phyloP scores from a whole-genome alignment of 2,329 filamentous ascomycete species.

The Verticillium nubilum region DNA sequence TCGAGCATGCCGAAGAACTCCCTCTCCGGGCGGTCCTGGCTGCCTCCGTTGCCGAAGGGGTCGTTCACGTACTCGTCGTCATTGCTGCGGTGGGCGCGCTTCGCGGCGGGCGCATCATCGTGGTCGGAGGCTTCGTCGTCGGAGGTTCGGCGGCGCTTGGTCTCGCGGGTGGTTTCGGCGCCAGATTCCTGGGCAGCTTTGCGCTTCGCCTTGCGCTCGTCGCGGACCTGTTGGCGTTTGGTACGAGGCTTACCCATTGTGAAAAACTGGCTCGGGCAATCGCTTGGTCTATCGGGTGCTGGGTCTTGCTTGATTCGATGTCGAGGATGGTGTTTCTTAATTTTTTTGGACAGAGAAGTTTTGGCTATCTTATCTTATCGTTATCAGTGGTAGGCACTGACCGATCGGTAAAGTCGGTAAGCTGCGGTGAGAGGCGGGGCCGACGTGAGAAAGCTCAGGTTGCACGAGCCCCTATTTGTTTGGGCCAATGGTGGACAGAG shows the following conservation, averaged over 20 bases:
- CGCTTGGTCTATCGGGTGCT: neutral
- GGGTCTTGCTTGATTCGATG: neutral
- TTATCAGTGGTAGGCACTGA: neutral
- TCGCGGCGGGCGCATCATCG: constrained; percentile 6
- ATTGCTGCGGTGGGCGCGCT: constrained; percentile 11
- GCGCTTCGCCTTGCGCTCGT: constrained; percentile 35
- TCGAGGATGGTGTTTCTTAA: neutral
- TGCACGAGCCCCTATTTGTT: too few relatives aligned
- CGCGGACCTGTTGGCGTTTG: constrained; percentile 31
- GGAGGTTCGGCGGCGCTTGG: constrained; percentile 15
- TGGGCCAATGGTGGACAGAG: too few relatives aligned
- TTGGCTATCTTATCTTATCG: constrained; percentile 14
- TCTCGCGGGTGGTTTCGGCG: constrained; percentile 14
- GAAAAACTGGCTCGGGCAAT: constrained; percentile 2
- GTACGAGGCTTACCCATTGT: constrained; percentile 39
- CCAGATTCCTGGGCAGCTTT: constrained; percentile 17
- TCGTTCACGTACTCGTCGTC: constrained; percentile 16
- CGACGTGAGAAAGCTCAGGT: neutral
- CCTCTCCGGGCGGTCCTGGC: constrained; percentile 39
- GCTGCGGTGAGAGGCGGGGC: neutral
- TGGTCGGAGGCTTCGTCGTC: constrained; percentile 16
- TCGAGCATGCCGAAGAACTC: constrained; percentile 92
- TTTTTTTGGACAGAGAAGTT: constrained; percentile 13
- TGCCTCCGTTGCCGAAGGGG: constrained; percentile 20
- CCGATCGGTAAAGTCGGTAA: neutral